Evolutionary conservation across 83 land plant species (phyloP).

Genomic region (Thuja plicata): DNA sequence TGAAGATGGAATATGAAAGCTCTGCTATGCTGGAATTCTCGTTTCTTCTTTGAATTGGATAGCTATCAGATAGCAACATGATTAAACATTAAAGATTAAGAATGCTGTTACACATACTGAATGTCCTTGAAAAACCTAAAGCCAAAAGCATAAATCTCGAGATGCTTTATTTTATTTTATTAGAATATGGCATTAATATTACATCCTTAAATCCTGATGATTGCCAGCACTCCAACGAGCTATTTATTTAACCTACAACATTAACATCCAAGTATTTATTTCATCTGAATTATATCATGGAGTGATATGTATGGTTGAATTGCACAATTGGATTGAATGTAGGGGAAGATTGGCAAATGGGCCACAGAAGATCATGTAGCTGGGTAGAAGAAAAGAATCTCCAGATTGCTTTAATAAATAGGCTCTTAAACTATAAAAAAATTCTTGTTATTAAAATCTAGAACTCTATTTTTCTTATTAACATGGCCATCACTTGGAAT

Average conservation of each 20-base stretch:
- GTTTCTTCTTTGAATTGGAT: neutral
- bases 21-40: neutral
- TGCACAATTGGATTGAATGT: neutral
- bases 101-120: neutral
- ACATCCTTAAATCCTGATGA: neutral
- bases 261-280: neutral
- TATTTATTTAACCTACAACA: neutral
- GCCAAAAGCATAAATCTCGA: neutral
- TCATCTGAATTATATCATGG: neutral
- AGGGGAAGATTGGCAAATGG: neutral
- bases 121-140: neutral
- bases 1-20: neutral
- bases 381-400: neutral
- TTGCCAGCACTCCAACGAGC: neutral
- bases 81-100: neutral
- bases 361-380: neutral
- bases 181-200: neutral
- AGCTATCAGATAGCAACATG: neutral
- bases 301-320: conserved; percentile 1
- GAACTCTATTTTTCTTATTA: neutral
- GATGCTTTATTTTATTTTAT: neutral
- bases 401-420: neutral
- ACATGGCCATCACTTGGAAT: neutral
- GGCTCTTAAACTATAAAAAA: neutral
- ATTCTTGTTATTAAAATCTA: neutral